Conservation (phyloP, 371 early-diverging fungal species). For the Mucor circinelloides region DNA sequence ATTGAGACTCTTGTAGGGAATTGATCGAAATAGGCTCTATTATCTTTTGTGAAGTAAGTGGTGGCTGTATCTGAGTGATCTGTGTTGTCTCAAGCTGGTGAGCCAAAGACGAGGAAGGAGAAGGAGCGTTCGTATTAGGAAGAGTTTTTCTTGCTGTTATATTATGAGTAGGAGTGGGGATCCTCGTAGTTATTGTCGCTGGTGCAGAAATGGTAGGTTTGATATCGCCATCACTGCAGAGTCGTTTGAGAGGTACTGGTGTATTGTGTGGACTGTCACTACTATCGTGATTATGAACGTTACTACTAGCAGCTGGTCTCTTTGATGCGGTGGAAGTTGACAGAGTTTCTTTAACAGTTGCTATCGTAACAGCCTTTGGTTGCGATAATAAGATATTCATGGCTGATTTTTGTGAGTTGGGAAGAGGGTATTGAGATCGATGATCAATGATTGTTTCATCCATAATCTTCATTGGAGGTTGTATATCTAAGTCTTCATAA, state of each 20-base stretch:
- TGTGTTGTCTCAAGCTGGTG: too few species aligned
- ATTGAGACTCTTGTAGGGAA: too few species aligned
- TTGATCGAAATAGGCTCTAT: too few species aligned
- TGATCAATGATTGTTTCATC: slow-evolving; percentile 9
- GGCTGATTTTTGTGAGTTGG: not conserved
- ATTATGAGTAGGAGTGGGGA: not conserved
- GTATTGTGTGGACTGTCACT: not conserved
- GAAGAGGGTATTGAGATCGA: slow-evolving; percentile 20
- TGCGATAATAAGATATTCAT: not conserved
- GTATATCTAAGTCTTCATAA: slow-evolving; percentile 2
- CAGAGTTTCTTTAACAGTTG: not conserved
- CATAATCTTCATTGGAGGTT: slow-evolving; percentile 11
- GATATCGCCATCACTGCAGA: slow-evolving; percentile 1
- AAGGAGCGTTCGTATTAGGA: too few species aligned
- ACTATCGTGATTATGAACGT: not conserved
- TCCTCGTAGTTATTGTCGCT: not conserved
- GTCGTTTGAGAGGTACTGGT: not conserved
- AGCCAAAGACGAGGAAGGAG: too few species aligned
- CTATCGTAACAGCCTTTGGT: not conserved
- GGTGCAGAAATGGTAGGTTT: not conserved
- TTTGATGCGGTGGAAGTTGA: not conserved
- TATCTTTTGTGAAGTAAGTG: too few species aligned
- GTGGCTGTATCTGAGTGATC: too few species aligned
- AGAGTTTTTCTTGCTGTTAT: too few species aligned
- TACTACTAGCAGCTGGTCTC: not conserved